phyloP scores from a whole-genome alignment of 495 filamentous ascomycete species.

The Lepraria neglecta region DNA sequence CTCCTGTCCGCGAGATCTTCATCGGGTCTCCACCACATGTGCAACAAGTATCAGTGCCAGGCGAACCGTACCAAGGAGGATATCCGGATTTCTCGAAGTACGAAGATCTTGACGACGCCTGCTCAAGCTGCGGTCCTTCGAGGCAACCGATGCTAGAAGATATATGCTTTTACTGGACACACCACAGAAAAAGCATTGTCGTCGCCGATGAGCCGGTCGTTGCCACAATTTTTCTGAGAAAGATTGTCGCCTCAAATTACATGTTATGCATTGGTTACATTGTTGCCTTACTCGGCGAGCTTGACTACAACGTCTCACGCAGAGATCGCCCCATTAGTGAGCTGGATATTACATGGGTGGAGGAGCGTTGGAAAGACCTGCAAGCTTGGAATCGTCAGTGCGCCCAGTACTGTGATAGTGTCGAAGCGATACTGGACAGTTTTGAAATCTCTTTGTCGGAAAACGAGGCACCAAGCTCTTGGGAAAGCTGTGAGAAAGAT shows the following conservation, averaged over 20 bases:
- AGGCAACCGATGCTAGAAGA: conserved; percentile 11
- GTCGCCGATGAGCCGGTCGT: neutral
- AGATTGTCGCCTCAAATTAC: conserved; percentile 1
- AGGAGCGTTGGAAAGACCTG: conserved; percentile 7
- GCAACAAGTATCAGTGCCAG: neutral
- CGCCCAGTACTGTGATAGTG: neutral
- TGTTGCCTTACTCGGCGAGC: neutral
- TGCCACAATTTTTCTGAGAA: conserved; percentile 1
- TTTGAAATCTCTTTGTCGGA: neutral
- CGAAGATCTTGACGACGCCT: neutral
- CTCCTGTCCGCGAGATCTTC: conserved; percentile 2
- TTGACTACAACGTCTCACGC: neutral
- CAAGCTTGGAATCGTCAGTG: conserved; percentile 8
- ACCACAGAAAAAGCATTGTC: neutral
- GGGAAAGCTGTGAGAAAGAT: neutral
- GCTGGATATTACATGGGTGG: neutral
- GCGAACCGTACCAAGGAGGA: conserved; percentile 1
- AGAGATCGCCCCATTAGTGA: neutral
- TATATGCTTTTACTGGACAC: neutral
- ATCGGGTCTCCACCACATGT: neutral
- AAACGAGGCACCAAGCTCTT: neutral
- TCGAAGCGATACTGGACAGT: neutral
- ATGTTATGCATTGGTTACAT: neutral
- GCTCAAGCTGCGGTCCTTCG: neutral
- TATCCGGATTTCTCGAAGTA: neutral